Percentiles rank a stretch among this genome's conserved stretches.
phyloP scores from a whole-genome alignment of 345 rosid genomes.

The Excoecaria cochinchinensis region DNA sequence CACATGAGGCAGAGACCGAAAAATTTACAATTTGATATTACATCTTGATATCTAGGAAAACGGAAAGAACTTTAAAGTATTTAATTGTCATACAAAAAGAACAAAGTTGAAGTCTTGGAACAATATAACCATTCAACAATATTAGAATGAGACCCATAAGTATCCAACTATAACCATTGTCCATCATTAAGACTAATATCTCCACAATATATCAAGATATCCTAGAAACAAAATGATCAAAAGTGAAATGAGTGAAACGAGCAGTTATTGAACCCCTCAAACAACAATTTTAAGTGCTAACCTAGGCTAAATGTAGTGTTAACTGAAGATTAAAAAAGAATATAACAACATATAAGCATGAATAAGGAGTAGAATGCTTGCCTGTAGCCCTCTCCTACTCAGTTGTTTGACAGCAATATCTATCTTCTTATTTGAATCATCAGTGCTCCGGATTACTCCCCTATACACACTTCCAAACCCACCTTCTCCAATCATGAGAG shows the following conservation, averaged over 20 bases:
- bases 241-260: too few species aligned
- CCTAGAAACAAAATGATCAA: too few species aligned
- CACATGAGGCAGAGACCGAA: background rate
- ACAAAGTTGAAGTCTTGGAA: background rate
- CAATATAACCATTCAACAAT: background rate
- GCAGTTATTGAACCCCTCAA: too few species aligned
- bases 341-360: background rate
- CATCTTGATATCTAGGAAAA: background rate
- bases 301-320: too few species aligned
- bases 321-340: too few species aligned
- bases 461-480: constrained; percentile 89
- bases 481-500: constrained; percentile 94
- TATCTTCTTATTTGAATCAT: constrained; percentile 61
- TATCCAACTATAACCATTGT: background rate
- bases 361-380: constrained; percentile 14
- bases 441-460: constrained; percentile 58
- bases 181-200: background rate
- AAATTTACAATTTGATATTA: background rate
- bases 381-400: constrained; percentile 92
- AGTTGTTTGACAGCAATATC: constrained; percentile 94
- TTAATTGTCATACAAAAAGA: background rate
- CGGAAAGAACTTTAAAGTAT: background rate
- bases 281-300: background rate
- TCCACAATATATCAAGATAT: too few species aligned
- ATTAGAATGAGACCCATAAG: background rate